phyloP scores from a whole-genome alignment of 202 grass and related monocot species.

The Carex arenaria region DNA sequence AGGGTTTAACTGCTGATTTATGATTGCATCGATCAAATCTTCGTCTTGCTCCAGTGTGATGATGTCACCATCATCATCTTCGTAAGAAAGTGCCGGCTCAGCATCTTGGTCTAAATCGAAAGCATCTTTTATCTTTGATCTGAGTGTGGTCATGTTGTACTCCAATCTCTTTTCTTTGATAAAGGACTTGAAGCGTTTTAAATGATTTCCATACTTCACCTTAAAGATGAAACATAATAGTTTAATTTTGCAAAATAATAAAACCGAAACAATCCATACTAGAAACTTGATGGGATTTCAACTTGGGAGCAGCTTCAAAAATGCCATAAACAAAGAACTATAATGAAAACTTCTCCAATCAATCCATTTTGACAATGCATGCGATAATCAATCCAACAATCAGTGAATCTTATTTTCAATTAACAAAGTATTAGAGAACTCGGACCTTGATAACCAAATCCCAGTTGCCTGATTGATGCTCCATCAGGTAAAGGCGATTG shows the following conservation, averaged over 20 bases:
- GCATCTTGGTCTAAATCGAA: constrained; percentile 50
- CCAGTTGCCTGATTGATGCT: constrained; percentile 5
- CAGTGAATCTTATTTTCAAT: not conserved
- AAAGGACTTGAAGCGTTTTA: constrained; percentile 64
- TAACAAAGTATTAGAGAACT: not conserved
- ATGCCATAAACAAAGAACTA: not conserved
- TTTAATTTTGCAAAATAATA: not conserved
- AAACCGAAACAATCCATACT: not conserved
- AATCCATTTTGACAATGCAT: not conserved
- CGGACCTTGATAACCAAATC: constrained; percentile 18
- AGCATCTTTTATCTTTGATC: constrained; percentile 49
- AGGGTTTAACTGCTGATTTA: constrained; percentile 74
- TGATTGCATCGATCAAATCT: constrained; percentile 64
- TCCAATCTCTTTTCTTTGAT: constrained; percentile 36
- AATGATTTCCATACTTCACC: constrained; percentile 70
- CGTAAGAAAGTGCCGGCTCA: constrained; percentile 54
- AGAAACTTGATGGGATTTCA: not conserved
- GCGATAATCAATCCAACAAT: not conserved
- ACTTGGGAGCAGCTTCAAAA: not conserved
- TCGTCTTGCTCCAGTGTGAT: constrained; percentile 72
- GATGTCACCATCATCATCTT: constrained; percentile 62
- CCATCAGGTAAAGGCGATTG: not conserved
- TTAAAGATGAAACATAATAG: constrained; percentile 23
- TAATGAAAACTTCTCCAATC: not conserved
- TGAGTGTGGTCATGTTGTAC: constrained; percentile 44